Evolutionary conservation across 2,329 filamentous ascomycete species (phyloP).

Genomic region (Aspergillus pseudoviridinutans): DNA sequence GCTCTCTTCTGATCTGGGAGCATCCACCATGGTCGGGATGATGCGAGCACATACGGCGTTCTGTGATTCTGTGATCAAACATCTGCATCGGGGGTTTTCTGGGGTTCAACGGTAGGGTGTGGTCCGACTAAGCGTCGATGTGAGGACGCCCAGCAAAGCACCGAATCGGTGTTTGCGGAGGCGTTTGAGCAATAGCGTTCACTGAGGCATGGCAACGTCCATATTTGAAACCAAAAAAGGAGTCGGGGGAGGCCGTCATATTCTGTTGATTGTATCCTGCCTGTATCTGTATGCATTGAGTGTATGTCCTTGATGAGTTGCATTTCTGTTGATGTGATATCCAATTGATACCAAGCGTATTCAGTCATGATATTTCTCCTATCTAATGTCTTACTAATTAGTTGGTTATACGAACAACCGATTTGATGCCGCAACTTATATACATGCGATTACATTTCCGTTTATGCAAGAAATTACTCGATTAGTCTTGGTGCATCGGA

Average conservation of each 20-base stretch:
- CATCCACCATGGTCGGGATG: neutral
- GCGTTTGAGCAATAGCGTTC: neutral
- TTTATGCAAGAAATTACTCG: neutral
- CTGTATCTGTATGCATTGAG: constrained; percentile 13
- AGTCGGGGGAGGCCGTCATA: neutral
- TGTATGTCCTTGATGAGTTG: constrained; percentile 8
- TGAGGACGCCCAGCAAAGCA: neutral
- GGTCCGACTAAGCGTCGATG: neutral
- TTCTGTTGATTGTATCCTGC: neutral
- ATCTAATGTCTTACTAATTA: neutral
- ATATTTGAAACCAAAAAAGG: neutral
- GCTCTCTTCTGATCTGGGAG: neutral
- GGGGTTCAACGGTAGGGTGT: neutral
- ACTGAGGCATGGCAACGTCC: neutral
- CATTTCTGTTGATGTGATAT: constrained; percentile 1
- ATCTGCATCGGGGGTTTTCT: neutral
- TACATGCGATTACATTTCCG: no score
- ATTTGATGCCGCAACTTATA: neutral
- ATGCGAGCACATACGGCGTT: neutral
- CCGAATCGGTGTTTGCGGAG: neutral
- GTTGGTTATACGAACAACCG: neutral
- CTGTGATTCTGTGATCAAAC: neutral
- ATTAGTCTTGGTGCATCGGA: neutral
- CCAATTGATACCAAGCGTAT: neutral
- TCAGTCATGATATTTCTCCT: neutral